phyloP scores from a whole-genome alignment of 2,329 filamentous ascomycete species.

The Massarina eburnea region DNA sequence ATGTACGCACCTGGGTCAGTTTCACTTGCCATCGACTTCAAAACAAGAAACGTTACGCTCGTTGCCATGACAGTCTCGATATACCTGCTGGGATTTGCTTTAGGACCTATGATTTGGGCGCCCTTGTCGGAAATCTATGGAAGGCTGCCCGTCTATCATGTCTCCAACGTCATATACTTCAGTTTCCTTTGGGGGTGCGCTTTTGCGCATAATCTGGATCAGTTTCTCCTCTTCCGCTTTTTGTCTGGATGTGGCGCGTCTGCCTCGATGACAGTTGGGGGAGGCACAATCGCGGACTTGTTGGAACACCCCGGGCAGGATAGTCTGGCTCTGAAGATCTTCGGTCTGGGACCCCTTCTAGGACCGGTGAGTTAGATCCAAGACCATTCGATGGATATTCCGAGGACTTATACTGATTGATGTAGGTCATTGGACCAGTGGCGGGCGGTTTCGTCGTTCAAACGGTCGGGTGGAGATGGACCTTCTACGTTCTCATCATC shows the following conservation, averaged over 20 bases:
- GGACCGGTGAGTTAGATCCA: no score
- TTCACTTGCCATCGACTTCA: constrained; percentile 12
- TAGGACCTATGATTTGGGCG: constrained; percentile 33
- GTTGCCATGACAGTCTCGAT: constrained; percentile 21
- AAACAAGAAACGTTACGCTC: constrained; percentile 5
- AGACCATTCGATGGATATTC: no score
- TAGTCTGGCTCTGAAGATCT: constrained; percentile 18
- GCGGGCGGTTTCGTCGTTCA: constrained; percentile 11
- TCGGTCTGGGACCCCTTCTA: constrained; percentile 9
- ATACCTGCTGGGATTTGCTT: constrained; percentile 32
- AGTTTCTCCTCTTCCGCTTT: constrained; percentile 29
- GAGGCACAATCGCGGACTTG: constrained; percentile 49
- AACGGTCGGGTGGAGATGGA: constrained; percentile 14
- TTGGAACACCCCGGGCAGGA: constrained; percentile 33
- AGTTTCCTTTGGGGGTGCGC: constrained; percentile 28
- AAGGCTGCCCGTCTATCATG: constrained; percentile 21
- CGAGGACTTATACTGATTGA: no score
- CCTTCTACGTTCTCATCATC: constrained; percentile 6
- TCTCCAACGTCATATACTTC: constrained; percentile 24
- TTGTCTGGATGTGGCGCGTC: constrained; percentile 29
- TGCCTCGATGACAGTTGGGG: constrained; percentile 25
- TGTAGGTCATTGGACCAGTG: constrained; percentile 17
- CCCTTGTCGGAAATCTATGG: constrained; percentile 32
- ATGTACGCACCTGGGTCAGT: constrained; percentile 14
- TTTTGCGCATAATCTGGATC: constrained; percentile 18